Evolutionary conservation across 768 basidiomycete species (phyloP).

Genomic region (Russula ochroleuca): DNA sequence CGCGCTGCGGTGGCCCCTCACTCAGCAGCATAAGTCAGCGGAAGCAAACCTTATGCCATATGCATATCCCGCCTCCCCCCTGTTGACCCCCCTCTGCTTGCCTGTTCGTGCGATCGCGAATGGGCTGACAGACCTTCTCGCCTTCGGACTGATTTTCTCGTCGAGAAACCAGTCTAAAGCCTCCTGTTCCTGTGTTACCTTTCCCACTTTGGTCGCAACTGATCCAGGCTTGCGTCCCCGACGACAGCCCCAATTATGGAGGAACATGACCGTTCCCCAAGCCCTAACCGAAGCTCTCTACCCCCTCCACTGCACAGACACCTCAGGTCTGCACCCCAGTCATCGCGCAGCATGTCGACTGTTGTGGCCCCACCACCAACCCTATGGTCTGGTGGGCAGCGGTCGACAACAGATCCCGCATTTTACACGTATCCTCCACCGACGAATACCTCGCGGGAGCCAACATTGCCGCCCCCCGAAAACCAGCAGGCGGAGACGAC

Average conservation of each 20-base stretch:
- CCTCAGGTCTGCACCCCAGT: constrained; percentile 33
- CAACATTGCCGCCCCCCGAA: background rate
- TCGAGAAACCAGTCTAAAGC: constrained; percentile 16
- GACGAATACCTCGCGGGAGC: constrained; percentile 11
- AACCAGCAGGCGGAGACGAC: constrained; percentile 2
- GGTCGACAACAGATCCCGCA: constrained; percentile 31
- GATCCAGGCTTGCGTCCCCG: background rate
- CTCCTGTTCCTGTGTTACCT: background rate
- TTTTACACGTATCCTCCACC: constrained; percentile 30
- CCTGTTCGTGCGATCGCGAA: constrained; percentile 18
- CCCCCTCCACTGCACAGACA: constrained; percentile 50
- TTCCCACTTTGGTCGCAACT: constrained; percentile 8
- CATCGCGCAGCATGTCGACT: constrained; percentile 12
- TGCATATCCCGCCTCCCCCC: constrained; percentile 23
- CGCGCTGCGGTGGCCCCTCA: constrained; percentile 28
- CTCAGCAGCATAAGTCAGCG: constrained; percentile 30
- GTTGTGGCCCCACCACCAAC: background rate
- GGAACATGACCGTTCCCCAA: constrained; percentile 22
- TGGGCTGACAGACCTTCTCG: constrained; percentile 15
- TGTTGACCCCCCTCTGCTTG: constrained; percentile 19
- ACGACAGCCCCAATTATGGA: constrained; percentile 19
- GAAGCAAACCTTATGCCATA: constrained; percentile 37
- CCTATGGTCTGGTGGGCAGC: constrained; percentile 15
- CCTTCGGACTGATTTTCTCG: constrained; percentile 24
- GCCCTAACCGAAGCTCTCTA: constrained; percentile 44